Evolutionary conservation across 352 stramenopile species (phyloP), one percentile per base, ranked within the genome.

Genomic region (Globisporangium camurandrum): DNA sequence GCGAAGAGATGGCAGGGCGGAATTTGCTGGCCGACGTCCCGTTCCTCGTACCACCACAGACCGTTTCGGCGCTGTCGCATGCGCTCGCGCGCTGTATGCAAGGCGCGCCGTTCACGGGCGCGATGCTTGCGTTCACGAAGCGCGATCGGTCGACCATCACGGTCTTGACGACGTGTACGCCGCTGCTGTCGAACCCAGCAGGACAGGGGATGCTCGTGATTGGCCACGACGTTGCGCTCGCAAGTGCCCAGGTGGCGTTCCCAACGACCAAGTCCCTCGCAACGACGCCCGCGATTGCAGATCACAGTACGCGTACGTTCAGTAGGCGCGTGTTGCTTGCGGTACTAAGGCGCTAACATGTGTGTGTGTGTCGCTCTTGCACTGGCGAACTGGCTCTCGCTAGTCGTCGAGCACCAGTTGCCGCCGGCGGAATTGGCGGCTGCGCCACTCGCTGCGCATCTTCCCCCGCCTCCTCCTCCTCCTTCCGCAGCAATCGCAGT

Each of bases 171-270:
- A 71, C 76, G 12, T 93, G 82, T 51, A 88, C 77, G 11, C 76
- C 79, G 28, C 50, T 93, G 10, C 44, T 93, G 14, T 76, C 72
- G 2, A 93, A 91, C 46, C 77, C 82, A 0, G 72, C 86, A 17
- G 76, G 82, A 40, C 58, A 78, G 10, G 82, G 79, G 14, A 93
- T 93, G 82, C 75, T 93, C 19, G 82, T 93, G 27, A 57, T 91
- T 24, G 79, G 73, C 0, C 79, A 91, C 46, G 75, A 93, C 47
- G 48, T 93, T 14, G 69, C 64, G 1, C 64, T 76, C 10, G 59
- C 79, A 37, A 68, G 62, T 0, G 59, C 75, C 4, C 59, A 76
- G 41, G n/a, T n/a, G n/a, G 61, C 70, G 3, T 69, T 76, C 37
- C 58, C 76, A 23, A 51, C 72, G 52, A 66, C 69, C 44, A 64